Base-by-base conservation (phyloP, 2,329 filamentous ascomycete genomes). In the Penicillium sp. region DNA sequence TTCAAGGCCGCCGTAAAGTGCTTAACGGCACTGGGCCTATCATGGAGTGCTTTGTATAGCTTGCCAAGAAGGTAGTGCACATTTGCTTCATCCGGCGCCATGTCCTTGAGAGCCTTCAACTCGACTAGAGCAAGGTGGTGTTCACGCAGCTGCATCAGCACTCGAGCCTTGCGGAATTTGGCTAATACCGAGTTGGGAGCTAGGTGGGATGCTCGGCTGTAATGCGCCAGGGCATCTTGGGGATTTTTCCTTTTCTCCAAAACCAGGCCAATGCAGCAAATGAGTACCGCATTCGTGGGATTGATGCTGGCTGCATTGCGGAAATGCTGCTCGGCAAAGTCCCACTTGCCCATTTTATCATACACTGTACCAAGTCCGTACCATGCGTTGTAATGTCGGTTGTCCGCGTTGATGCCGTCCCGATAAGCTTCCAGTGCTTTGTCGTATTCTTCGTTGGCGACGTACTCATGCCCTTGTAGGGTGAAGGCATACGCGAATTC, bases 381-480 rank as follows among this genome's bases (percentile, higher is more conserved):
- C 84, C 95, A 97, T n/a, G 93, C 94, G 69, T 97, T 96, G 78
- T 97, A 99, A 70, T 97, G 93, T 18, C 93, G 86, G 51, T 84
- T 86, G 67, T 99, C 92, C 0, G 90, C 91, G 42, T 87, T 84
- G 62, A 99, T 89, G 1, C 91, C 92, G 49, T 88, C 85, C 32
- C 95, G 86, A 72, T 97, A 99, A 2, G 91, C 88, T 38, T 87
- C 85, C 42, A 96, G 83, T 0, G 94, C 94, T 71, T 96, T 96
- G 70, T 97, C 93, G 67, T 94, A 97, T 72, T 99, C 95, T 73
- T 99, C 95, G 62, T 97, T 97, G 34, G 90, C 85, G 42, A 97
- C 88, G 70, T 96, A 91, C 70, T 99, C 94, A 71, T 99, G 94
- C 1, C 94, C 94, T 71, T 97, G 93, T 3, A 99, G 77, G 0